Base-by-base conservation (phyloP, 495 filamentous ascomycete species). In the Xylaria scruposa region DNA sequence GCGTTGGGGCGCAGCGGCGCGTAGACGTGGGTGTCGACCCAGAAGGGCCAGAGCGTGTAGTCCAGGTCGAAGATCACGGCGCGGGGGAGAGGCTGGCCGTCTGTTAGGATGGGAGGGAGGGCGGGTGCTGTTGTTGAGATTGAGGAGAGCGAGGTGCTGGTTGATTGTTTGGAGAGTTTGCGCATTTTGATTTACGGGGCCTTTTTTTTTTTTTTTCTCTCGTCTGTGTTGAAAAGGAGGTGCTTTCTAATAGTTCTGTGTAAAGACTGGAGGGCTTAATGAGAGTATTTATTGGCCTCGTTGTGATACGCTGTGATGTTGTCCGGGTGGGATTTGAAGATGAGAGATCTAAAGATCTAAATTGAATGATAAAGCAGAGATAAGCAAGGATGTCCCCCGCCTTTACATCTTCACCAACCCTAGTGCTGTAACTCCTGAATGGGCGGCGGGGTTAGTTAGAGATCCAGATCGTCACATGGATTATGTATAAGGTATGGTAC, bases 1-100 rank as follows among this genome's bases (percentile, higher is more conserved):
- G 90, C 80, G 66, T 85, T 85, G 0, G 79, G 66, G 73, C 93
- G 93, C 63, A 99, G 83, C 0, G 96, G 95, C 13, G 92, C 87
- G 65, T 90, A 90, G 76, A 95, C 91, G 80, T 97, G 94, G 17
- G 94, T 97, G 84, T 98, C 96, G 3, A 94, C 90, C 94, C 95
- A 99, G 85, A 97, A 97, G 4, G 94, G 94, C 96, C 96, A 98
- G 1, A 99, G 86, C 0, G 96, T 99, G 85, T 97, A 98, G 85
- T 99, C 96, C 63, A 98, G 88, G 80, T 99, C 96, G 82, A 99
- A 97, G 69, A 92, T 91, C 72, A 99, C 88, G 71, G 97, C 82
- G 73, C 91, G 93, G 0, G 96, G 96, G 3, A 99, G 89, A 1
- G 94, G 92, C 0, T 89, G 87, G 68, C 90, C 90, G 81, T 99